Percentiles rank a stretch among this genome's conserved stretches.
Conservation (phyloP, 1,139 yeast genomes). For the Protomyces macrosporus region DNA sequence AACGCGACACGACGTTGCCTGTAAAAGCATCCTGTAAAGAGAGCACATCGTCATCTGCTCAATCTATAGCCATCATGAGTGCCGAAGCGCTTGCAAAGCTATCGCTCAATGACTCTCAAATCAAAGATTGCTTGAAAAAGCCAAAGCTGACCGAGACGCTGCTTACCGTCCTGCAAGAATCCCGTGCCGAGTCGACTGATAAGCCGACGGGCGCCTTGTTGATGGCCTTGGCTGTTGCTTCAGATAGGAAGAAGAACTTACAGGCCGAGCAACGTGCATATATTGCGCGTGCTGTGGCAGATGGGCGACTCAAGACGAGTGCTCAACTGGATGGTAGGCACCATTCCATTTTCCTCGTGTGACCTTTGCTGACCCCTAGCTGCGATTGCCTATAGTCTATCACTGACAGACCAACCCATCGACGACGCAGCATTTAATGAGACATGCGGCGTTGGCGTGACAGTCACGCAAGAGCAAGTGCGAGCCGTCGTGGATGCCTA, state of each 20-base stretch:
- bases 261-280: conserved; percentile 77
- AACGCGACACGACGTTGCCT: no score
- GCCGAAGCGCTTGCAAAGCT: conserved; percentile 28
- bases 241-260: conserved; percentile 60
- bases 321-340: conserved; percentile 11
- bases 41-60: no score
- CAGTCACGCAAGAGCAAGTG: conserved; percentile 61
- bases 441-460: conserved; percentile 58
- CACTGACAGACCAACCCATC: neutral
- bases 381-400: conserved; percentile 1
- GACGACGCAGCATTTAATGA: conserved; percentile 47
- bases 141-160: conserved; percentile 73
- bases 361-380: neutral
- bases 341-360: neutral
- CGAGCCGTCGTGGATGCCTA: conserved; percentile 54
- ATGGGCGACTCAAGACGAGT: neutral
- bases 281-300: conserved; percentile 32
- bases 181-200: conserved; percentile 40
- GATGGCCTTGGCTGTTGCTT: conserved; percentile 73
- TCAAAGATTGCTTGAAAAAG: conserved; percentile 73
- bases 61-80: neutral
- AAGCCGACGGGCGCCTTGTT: conserved; percentile 56
- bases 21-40: no score
- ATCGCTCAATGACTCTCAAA: conserved; percentile 52
- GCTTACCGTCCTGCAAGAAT: conserved; percentile 51